A percentile compares a stretch with the other conserved stretches of the same genome.
Evolutionary conservation across 2,329 filamentous ascomycete genomes (phyloP).

Genomic region (Neoarthrinium moseri): DNA sequence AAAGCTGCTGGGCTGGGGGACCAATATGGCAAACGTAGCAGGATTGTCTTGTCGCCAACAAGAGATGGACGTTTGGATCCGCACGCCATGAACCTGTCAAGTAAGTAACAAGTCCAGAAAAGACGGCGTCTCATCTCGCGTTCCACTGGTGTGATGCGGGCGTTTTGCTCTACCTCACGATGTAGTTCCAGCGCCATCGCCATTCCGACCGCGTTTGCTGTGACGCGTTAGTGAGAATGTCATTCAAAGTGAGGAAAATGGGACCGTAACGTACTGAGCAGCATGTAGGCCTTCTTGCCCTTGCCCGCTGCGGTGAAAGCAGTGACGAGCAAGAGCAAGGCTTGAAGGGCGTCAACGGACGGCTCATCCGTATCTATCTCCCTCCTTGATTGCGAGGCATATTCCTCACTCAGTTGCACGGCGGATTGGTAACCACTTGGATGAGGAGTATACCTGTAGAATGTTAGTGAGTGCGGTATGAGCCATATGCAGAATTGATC

Average conservation of each 20-base stretch:
- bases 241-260: not conserved
- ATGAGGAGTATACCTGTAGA: constrained; percentile 65
- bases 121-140: constrained; percentile 75
- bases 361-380: constrained; percentile 80
- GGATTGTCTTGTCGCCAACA: constrained; percentile 73
- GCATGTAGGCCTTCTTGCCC: constrained; percentile 85
- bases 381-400: constrained; percentile 65
- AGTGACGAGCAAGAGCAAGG: constrained; percentile 71
- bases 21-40: constrained; percentile 75
- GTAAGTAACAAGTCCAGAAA: constrained; percentile 86
- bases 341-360: constrained; percentile 74
- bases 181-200: constrained; percentile 79
- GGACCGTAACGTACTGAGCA: constrained; percentile 59
- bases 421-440: constrained; percentile 66
- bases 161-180: constrained; percentile 66
- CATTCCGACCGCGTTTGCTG: constrained; percentile 78
- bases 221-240: not conserved
- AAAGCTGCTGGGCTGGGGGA: constrained; percentile 59
- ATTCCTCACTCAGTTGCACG: constrained; percentile 68
- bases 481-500: constrained; percentile 14
- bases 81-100: constrained; percentile 80
- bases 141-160: constrained; percentile 64
- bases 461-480: constrained; percentile 16
- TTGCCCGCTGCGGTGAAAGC: constrained; percentile 76
- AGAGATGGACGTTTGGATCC: constrained; percentile 82